A percentile compares a stretch with the other conserved stretches of the same genome.
phyloP scores from a whole-genome alignment of 176 grass and related monocot species.

The Triticum aestivum region DNA sequence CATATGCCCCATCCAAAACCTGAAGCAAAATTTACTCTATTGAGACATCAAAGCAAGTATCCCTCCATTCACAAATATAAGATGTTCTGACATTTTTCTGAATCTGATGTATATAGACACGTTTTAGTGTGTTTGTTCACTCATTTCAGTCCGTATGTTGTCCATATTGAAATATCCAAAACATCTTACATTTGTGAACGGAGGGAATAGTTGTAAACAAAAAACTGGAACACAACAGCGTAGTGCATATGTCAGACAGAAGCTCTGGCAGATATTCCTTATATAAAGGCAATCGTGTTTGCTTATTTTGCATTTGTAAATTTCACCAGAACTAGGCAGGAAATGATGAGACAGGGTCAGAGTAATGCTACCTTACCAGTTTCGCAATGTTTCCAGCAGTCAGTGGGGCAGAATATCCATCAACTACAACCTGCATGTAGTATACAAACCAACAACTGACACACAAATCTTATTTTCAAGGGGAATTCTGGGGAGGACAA shows the following conservation, averaged over 20 bases:
- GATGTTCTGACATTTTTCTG: too few relatives aligned
- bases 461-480: slow-evolving; percentile 5
- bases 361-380: slow-evolving; percentile 88
- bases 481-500: neutral
- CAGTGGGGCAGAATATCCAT: slow-evolving; percentile 89
- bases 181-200: too few relatives aligned
- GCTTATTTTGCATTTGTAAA: neutral
- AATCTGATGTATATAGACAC: too few relatives aligned
- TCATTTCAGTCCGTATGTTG: too few relatives aligned
- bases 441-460: slow-evolving; percentile 14
- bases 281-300: neutral
- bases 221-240: neutral
- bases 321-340: neutral
- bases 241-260: neutral
- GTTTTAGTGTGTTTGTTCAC: too few relatives aligned
- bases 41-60: slow-evolving; percentile 5
- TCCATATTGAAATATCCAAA: too few relatives aligned
- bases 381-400: slow-evolving; percentile 89
- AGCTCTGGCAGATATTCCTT: neutral
- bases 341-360: slow-evolving; percentile 32
- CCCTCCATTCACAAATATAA: neutral
- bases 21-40: slow-evolving; percentile 30
- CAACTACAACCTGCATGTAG: slow-evolving; percentile 65
- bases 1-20: slow-evolving; percentile 86
- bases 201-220: neutral